Percentiles rank a stretch among this genome's conserved stretches.
phyloP scores from a whole-genome alignment of 2,329 filamentous ascomycete genomes.

The Diaporthe batatas region DNA sequence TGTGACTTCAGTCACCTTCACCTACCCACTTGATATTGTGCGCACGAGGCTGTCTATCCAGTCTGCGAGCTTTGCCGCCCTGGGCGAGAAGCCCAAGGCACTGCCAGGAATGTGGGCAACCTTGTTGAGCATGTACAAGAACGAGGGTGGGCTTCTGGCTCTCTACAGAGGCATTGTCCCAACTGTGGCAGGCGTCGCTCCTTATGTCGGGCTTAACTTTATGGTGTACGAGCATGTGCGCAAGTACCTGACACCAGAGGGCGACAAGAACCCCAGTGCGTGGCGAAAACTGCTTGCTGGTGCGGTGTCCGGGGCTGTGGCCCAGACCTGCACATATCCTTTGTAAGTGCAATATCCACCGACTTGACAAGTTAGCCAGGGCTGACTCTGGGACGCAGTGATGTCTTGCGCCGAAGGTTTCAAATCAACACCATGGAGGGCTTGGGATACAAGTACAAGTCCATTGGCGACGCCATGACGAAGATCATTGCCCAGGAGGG shows the following conservation, averaged over 20 bases:
- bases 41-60: constrained; percentile 97
- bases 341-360: constrained; percentile 76
- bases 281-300: constrained; percentile 88
- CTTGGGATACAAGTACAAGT: constrained; percentile 96
- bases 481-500: constrained; percentile 90
- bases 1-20: constrained; percentile 94
- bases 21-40: constrained; percentile 97
- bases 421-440: constrained; percentile 99
- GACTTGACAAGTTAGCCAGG: constrained; percentile 42
- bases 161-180: constrained; percentile 96
- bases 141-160: constrained; percentile 85
- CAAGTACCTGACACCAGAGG: constrained; percentile 86
- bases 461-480: constrained; percentile 83
- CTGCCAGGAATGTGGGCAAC: constrained; percentile 95
- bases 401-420: constrained; percentile 92
- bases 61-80: constrained; percentile 90
- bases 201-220: constrained; percentile 97
- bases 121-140: constrained; percentile 86
- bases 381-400: constrained; percentile 63
- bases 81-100: constrained; percentile 74
- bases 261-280: constrained; percentile 84
- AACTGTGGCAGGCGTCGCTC: constrained; percentile 94
- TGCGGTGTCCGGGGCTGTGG: constrained; percentile 94
- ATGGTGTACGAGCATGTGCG: constrained; percentile 97
- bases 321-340: constrained; percentile 97